Base-by-base conservation (phyloP, 169 alveolate genomes). In the Plasmodium chabaudi region DNA sequence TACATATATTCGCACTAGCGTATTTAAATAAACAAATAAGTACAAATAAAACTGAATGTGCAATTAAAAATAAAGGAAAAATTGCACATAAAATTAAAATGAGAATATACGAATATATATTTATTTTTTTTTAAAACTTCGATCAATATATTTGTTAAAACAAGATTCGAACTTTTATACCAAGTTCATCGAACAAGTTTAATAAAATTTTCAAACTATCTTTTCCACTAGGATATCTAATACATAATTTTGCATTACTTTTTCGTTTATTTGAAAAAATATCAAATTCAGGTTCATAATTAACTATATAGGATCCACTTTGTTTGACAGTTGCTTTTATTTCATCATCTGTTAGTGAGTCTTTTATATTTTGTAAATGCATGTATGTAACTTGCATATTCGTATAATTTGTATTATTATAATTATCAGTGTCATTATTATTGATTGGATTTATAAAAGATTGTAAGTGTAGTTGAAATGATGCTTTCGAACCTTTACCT, bases 221-320 rank as follows among this genome's bases (percentile, higher is more conserved):
- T 56, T 63, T 67, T 17, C 91, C 91, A 10, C 55, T 84, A 27
- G 64, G 34, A 57, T 84, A 60, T 47, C 86, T 55, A 53, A 84
- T 84, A 39, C 84, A 67, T 63, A 84, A 84, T 72, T 84, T 84
- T 1, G 91, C 91, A 17, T 56, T 84, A n/a, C 74, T 57, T 69
- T 84, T 84, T 71, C 86, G 47, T 69, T 34, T 84, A 42, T 84
- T 51, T 42, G 67, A 49, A 4, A 84, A 64, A 17, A 84, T 27
- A 55, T 84, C 91, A 69, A 68, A 84, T 60, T 84, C 91, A 5
- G 91, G 73, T 84, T 68, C 56, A 49, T 84, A 84, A 12, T 49
- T 25, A 67, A 84, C 91, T 67, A 84, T 49, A 13, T 68, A 56
- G 23, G 91, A 60, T 9, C 57, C 61, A 56, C 91, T 84, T 13